Evolutionary conservation across 2,329 filamentous ascomycete species (phyloP), one percentile per base, ranked within the genome.

Genomic region (Aspergillus intermedius): DNA sequence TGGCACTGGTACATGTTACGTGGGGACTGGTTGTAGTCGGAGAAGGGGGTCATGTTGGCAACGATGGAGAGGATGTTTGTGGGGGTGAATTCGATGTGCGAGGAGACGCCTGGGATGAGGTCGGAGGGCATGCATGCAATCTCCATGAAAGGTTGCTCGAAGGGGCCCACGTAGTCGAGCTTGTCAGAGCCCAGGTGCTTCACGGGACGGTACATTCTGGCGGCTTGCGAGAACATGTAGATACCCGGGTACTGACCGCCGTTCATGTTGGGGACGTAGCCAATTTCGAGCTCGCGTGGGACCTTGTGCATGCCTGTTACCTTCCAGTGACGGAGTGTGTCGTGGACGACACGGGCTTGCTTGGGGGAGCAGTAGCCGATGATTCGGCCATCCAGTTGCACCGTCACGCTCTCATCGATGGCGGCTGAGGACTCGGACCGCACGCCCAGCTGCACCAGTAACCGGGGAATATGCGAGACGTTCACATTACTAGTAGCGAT

Each of bases 1-100:
- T 97, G 93, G 74, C 91, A 96, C 67, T 95, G 88, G 68, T 97
- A 98, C 91, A 97, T 97, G 73, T 98, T 98, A 79, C 93, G 80
- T 1, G 93, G 93, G 12, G 91, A 96, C 70, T 98, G 93, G 72
- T 98, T 98, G 74, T 95, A 95, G 67, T 98, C 89, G 42, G 91
- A 96, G 73, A 98, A 98, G 3, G 93, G 93, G 0, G 93, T 98
- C 86, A 96, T 95, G 72, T 97, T 97, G 61, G 93, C 93, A 45
- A 98, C 79, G 56, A 98, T 97, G 6, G 91, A 97, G 22, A 98
- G 81, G 56, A 98, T 97, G 70, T 97, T 93, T 28, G 93, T 98
- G 1, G 93, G 91, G 49, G 91, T 86, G 61, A 87, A 88, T 69
- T 98, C 93, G 41, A 97, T 90, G 64, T 98, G 93, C 0, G 90